A percentile compares a stretch with the other conserved stretches of the same genome.
Conservation (phyloP, 305 asterid species). For the Andrographis paniculata region DNA sequence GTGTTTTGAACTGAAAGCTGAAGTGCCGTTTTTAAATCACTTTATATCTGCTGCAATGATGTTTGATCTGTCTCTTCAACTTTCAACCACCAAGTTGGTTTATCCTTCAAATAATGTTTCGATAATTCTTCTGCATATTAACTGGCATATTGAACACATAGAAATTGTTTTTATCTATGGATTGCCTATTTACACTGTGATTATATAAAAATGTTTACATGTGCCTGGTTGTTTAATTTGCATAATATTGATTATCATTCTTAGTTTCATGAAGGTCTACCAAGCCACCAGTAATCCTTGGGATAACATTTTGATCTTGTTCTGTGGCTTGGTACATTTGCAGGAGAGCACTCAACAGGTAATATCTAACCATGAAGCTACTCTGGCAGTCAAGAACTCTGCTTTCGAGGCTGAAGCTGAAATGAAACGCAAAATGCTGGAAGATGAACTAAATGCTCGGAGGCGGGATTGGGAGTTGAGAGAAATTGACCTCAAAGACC, state of each 20-base stretch:
- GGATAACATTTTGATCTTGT: conserved; percentile 9
- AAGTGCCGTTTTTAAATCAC: background rate
- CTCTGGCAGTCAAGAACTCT: conserved; percentile 42
- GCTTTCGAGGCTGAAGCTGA: conserved; percentile 63
- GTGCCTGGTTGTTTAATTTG: no score
- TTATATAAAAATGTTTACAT: no score
- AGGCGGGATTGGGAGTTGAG: conserved; percentile 82
- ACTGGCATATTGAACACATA: no score
- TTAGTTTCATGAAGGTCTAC: background rate
- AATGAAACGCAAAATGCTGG: conserved; percentile 49
- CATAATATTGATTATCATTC: background rate
- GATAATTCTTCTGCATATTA: no score
- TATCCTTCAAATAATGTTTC: background rate
- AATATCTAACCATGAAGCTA: conserved; percentile 51
- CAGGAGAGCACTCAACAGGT: conserved; percentile 57
- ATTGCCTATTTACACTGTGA: no score
- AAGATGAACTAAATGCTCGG: conserved; percentile 62
- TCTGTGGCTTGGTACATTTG: conserved; percentile 20
- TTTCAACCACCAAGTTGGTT: conserved; percentile 2
- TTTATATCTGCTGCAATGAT: background rate
- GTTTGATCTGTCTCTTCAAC: background rate
- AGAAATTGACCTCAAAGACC: conserved; percentile 74
- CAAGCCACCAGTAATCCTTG: background rate
- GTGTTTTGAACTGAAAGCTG: background rate
- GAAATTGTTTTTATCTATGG: no score